Evolutionary conservation across 2,329 filamentous ascomycete species (phyloP), one percentile per base, ranked within the genome.

Genomic region (Talaromyces atroroseus): DNA sequence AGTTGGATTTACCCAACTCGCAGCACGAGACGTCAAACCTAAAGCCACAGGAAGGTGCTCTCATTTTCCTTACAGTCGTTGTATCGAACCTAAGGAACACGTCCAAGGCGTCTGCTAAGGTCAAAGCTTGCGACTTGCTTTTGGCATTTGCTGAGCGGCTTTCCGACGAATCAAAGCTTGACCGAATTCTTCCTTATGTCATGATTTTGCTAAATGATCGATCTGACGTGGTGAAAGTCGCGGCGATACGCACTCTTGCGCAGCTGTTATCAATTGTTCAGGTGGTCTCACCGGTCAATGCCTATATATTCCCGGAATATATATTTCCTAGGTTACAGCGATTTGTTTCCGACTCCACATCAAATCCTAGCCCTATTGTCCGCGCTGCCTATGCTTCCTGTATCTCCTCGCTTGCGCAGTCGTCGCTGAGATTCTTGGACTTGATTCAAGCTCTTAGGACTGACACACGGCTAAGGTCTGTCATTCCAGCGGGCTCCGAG

Each of bases 101-200:
- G 14, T 90, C 91, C 5, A 86, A 92, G 63, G 85, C 92, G 2
- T 87, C 90, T n/a, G 90, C 92, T 24, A 87, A 90, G 63, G 80
- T 96, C 44, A 86, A 90, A 64, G 94, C 90, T 1, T 95, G 94
- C 66, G 94, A 99, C 69, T 80, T 99, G 42, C 80, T 99, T 49
- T 76, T 99, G 50, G 92, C 92, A 2, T 96, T 99, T 70, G 86
- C 92, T 0, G 92, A 97, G 73, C 82, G 89, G 58, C 74, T 97
- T 23, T 95, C 92, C 0, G 95, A 99, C 68, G 94, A 99, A 73
- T 92, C 92, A 2, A 97, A 96, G 71, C 78, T 99, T 49, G 95
- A 99, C 71, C 85, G 94, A 50, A 88, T 97, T 23, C 76, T 99
- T 50, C 94, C 94, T 1, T 96, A 96, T 68, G 77, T 97, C 36